These are phyloP conservation scores for Ustilago xerochloae DNA, from an alignment of 1,284 basidiomycete species.

Conservation along the genomic window DNA sequence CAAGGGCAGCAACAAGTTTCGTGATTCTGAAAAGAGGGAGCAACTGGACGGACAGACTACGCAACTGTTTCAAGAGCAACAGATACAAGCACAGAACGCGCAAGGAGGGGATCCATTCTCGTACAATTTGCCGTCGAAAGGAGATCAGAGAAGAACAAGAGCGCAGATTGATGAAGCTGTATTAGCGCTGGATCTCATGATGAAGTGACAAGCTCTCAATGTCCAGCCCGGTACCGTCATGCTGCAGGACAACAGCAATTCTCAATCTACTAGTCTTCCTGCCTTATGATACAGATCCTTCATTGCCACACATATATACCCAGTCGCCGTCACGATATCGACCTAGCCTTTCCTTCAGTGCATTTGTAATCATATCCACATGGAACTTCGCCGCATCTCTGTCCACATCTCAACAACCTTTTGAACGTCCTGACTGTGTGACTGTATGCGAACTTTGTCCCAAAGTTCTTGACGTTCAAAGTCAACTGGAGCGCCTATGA, in stretches of 20 bases:
- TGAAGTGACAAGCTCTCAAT: conserved; percentile 16
- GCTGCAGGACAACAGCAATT: no score
- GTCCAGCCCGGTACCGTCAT: not conserved
- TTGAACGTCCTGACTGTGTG: no score
- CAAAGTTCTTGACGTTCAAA: no score
- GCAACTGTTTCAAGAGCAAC: conserved; percentile 4
- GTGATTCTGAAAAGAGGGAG: conserved; percentile 21
- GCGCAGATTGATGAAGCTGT: conserved; percentile 29
- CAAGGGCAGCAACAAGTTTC: conserved; percentile 24
- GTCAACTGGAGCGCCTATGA: no score
- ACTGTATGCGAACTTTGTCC: no score
- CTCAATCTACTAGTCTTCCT: not conserved
- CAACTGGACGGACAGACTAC: conserved; percentile 20
- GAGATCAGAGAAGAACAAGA: conserved; percentile 21
- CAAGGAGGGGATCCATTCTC: conserved; percentile 23
- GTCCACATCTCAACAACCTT: no score
- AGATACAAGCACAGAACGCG: not conserved
- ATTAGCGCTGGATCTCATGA: conserved; percentile 22
- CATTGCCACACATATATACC: not conserved
- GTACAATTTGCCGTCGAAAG: conserved; percentile 7
- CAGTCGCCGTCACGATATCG: not conserved
- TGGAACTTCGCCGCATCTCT: not conserved
- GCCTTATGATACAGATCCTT: not conserved
- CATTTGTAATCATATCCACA: not conserved
- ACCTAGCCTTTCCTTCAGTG: not conserved